Base-by-base conservation (phyloP, 768 basidiomycete genomes). In the Kwoniella dendrophila region DNA sequence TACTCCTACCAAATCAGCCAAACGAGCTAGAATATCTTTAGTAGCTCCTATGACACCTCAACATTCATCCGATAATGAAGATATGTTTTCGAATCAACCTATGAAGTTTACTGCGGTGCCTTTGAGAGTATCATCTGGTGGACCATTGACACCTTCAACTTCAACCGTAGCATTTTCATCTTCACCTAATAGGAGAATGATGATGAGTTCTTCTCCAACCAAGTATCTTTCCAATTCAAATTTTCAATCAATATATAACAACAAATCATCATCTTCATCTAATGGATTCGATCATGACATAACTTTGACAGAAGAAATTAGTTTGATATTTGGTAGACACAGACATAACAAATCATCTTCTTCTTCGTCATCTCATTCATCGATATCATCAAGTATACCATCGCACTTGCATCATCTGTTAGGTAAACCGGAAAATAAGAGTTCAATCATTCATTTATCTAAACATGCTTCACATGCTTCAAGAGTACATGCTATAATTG, bases 121-220 rank as follows among this genome's bases (percentile, higher is more conserved):
- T 11, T 33, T 51, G 1, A 51, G 49, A 30, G 20, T 51, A 10
- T 16, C 62, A 24, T 59, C 56, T 3, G 33, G 32, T 16, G 58
- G 50, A 36, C 64, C 61, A 26, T 48, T 74, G 47, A 74, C 73
- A 7, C 73, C 73, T 4, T 67, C 69, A 6, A 69, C 73, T 1
- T 72, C 71, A 11, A 75, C 73, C 43, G 71, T 72, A 7, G 73
- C 73, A 1, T 64, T 51, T n/a, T 72, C 69, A 7, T 75, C 73
- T 14, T 74, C 72, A 1, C 73, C 73, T 11, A 53, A 52, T 26
- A 53, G 65, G 38, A 45, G 33, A 29, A n/a, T 34, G 20, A 34
- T 53, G 33, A 29, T 47, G 16, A 55, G 64, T 14, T 67, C 68
- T 6, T 64, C 71, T 10, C 45, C 60, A n/a, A 53, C 57, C 29